Base-by-base conservation (phyloP, 331 rosid species). In the Ulmus americana region DNA sequence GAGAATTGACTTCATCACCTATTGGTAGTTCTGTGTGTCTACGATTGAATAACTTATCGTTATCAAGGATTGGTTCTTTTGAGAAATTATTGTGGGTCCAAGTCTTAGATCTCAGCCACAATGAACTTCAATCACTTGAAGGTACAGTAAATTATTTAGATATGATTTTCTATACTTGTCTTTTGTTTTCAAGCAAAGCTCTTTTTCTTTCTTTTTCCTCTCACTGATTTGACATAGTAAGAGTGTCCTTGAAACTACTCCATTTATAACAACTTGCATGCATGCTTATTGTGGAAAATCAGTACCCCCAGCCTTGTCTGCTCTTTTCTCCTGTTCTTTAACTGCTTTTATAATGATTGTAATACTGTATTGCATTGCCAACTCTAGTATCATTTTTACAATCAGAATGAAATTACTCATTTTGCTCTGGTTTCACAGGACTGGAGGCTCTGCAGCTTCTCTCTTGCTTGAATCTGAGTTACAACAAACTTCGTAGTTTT, bases 381-480 rank as follows among this genome's bases (percentile, higher is more conserved):
- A n/a, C 28, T 50, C 8, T n/a, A 50, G 9, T 50, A 2, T 28
- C 35, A 28, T 28, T 28, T 28, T n/a, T 50, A n/a, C 55, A 50
- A 1, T 50, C 11, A 14, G 8, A 50, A 50, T 6, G 22, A 51
- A 71, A 13, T 16, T 51, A 53, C 73, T 81, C 55, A 7, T 63
- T 75, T 64, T 48, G 54, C 45, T 61, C 47, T 75, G 35, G 2
- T 70, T 75, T 76, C 63, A 80, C 81, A 94, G 99, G 97, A 43
- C 67, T 94, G 88, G 95, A 90, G 80, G 88, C 90, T 48, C 67
- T 94, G 95, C 97, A 87, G 72, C 95, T 90, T 73, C 87, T 90
- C 13, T 81, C 87, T 69, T 65, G 79, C 82, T 81, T 85, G 73
- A 90, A 86, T 74, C 75, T 90, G 81, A 77, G 91, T 70, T 74